Evolutionary conservation across 2,329 filamentous ascomycete genomes (phyloP).

Genomic region (Paecilomyces variotii): DNA sequence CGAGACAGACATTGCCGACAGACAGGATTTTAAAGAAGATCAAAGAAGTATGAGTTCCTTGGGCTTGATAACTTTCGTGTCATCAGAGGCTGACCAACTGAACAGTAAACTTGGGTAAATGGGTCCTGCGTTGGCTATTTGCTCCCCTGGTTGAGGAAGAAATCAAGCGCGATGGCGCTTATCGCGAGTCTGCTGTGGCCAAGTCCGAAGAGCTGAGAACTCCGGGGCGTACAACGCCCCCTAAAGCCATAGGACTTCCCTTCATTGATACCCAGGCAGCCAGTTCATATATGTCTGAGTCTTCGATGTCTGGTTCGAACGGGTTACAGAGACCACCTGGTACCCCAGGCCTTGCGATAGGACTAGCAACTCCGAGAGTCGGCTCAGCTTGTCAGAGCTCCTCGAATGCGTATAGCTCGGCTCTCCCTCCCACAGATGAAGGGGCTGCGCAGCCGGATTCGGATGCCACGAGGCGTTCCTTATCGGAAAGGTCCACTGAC

Average conservation of each 20-base stretch:
- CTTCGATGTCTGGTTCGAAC: constrained; percentile 56
- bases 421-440: constrained; percentile 22
- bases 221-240: constrained; percentile 2
- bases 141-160: constrained; percentile 83
- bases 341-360: constrained; percentile 72
- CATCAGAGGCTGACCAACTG: neutral
- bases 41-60: constrained; percentile 64
- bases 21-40: constrained; percentile 80
- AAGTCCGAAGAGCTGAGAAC: constrained; percentile 46
- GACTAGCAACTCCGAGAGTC: constrained; percentile 59
- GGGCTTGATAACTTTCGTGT: neutral
- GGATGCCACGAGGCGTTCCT: constrained; percentile 39
- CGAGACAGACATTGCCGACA: constrained; percentile 65
- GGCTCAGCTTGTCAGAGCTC: constrained; percentile 18
- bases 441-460: constrained; percentile 37
- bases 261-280: neutral
- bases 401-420: constrained; percentile 22
- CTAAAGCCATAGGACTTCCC: constrained; percentile 6
- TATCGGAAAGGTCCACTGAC: constrained; percentile 56
- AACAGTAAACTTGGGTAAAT: constrained; percentile 88
- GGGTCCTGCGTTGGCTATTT: constrained; percentile 90
- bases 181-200: constrained; percentile 62
- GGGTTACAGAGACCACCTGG: constrained; percentile 53
- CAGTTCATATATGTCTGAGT: neutral
- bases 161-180: constrained; percentile 67